Evolutionary conservation across 768 basidiomycete species (phyloP).

Genomic region (Mycena belliarum): DNA sequence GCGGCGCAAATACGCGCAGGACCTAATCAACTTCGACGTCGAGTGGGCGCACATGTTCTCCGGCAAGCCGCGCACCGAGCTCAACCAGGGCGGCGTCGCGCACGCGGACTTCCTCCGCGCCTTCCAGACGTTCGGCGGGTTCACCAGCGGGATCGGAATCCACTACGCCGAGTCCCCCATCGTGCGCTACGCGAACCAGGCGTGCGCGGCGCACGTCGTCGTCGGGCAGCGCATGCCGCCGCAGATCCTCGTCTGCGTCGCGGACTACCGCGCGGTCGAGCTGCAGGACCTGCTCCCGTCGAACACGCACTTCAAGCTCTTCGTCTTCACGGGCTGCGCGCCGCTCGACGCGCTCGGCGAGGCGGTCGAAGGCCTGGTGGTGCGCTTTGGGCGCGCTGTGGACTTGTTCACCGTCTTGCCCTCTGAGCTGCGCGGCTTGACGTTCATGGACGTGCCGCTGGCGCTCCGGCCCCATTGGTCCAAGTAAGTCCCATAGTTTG

Average conservation of each 20-base stretch:
- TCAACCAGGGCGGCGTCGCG: conserved; percentile 49
- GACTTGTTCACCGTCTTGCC: conserved; percentile 44
- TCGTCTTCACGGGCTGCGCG: conserved; percentile 54
- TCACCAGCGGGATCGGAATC: conserved; percentile 57
- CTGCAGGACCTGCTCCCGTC: conserved; percentile 55
- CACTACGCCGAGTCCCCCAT: conserved; percentile 52
- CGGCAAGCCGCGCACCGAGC: conserved; percentile 56
- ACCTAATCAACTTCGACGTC: conserved; percentile 72
- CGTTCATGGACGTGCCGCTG: conserved; percentile 47
- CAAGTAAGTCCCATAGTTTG: conserved; percentile 39
- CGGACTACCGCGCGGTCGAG: conserved; percentile 51
- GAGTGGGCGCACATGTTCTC: conserved; percentile 68
- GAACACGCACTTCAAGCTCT: conserved; percentile 55
- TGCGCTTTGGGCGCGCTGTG: conserved; percentile 38
- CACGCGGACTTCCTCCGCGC: conserved; percentile 54
- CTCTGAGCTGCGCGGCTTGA: conserved; percentile 38
- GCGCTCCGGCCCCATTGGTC: conserved; percentile 59
- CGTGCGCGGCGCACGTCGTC: conserved; percentile 39
- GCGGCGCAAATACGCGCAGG: conserved; percentile 66
- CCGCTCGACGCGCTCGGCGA: conserved; percentile 30
- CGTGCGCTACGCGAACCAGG: conserved; percentile 38
- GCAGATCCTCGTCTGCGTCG: conserved; percentile 48
- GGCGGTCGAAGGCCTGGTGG: conserved; percentile 32
- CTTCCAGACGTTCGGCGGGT: conserved; percentile 54
- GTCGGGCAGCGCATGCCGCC: conserved; percentile 57